Percentiles rank a stretch among this genome's conserved stretches.
Conservation (phyloP, 2,329 filamentous ascomycete species). For the Colletotrichum nymphaeae region DNA sequence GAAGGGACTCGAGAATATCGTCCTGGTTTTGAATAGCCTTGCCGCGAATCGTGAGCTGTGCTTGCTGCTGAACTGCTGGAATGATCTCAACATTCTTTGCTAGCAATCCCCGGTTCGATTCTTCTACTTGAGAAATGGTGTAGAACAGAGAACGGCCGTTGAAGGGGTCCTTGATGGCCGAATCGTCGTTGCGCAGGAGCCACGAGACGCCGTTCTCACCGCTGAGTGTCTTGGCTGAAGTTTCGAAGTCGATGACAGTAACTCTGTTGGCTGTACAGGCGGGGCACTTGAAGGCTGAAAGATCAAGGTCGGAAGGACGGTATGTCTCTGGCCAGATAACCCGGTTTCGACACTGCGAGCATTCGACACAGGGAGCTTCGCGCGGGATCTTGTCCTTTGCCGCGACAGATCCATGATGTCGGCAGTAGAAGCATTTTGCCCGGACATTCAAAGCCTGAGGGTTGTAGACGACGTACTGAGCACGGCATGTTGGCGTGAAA, state of each 20-base stretch:
- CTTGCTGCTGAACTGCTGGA: slow-evolving; percentile 31
- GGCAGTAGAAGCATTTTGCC: slow-evolving; percentile 62
- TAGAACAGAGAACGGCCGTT: slow-evolving; percentile 53
- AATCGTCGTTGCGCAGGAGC: slow-evolving; percentile 55
- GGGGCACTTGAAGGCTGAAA: slow-evolving; percentile 50
- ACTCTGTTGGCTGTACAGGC: slow-evolving; percentile 49
- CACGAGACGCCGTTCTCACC: slow-evolving; percentile 55
- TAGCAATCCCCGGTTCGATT: slow-evolving; percentile 47
- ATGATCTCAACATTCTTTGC: slow-evolving; percentile 51
- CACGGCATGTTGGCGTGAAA: slow-evolving; percentile 52
- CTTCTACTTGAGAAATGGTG: slow-evolving; percentile 46
- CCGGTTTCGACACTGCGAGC: slow-evolving; percentile 55
- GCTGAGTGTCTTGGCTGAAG: slow-evolving; percentile 49
- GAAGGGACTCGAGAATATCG: slow-evolving; percentile 48
- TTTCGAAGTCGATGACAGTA: slow-evolving; percentile 51
- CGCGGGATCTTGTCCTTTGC: slow-evolving; percentile 2
- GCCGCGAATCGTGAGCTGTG: slow-evolving; percentile 46
- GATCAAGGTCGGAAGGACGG: slow-evolving; percentile 47
- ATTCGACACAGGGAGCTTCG: slow-evolving; percentile 55
- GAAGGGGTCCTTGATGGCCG: slow-evolving; percentile 50
- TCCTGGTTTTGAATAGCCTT: slow-evolving; percentile 56
- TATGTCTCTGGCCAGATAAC: slow-evolving; percentile 60
- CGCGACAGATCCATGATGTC: slow-evolving; percentile 38
- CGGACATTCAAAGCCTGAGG: slow-evolving; percentile 52
- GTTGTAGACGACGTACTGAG: slow-evolving; percentile 63